phyloP scores from a whole-genome alignment of 1,284 basidiomycete species.

The Ganoderma leucocontextum region DNA sequence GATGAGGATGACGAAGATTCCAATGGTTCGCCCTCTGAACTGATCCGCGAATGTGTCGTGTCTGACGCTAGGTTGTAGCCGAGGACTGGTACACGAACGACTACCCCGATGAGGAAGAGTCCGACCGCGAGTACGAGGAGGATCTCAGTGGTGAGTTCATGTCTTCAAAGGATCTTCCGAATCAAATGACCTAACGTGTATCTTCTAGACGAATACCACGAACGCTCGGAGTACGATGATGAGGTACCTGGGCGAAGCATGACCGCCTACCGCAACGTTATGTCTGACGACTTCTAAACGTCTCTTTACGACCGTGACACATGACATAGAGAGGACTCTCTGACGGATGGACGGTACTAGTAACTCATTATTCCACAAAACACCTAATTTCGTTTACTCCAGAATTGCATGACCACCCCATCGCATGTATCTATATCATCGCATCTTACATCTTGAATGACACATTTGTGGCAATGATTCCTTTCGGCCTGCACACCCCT shows the following conservation, averaged over 20 bases:
- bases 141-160: slow-evolving; percentile 50
- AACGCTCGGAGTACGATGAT: slow-evolving; percentile 31
- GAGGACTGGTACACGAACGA: slow-evolving; percentile 86
- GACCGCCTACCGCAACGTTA: slow-evolving; percentile 23
- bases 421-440: slow-evolving; percentile 8
- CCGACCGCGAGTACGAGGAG: slow-evolving; percentile 44
- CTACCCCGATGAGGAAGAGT: slow-evolving; percentile 77
- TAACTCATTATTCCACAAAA: neutral
- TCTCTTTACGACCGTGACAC: neutral
- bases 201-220: slow-evolving; percentile 34
- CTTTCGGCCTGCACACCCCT: neutral
- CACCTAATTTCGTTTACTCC: neutral
- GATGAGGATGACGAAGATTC: slow-evolving; percentile 85
- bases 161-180: neutral
- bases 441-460: slow-evolving; percentile 1
- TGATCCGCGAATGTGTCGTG: slow-evolving; percentile 9
- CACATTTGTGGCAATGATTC: neutral
- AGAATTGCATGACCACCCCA: neutral
- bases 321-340: neutral
- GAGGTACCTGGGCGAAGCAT: slow-evolving; percentile 17
- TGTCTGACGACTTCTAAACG: slow-evolving; percentile 18
- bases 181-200: neutral
- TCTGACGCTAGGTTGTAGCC: slow-evolving; percentile 48
- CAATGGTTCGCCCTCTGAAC: slow-evolving; percentile 59
- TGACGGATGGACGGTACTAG: slow-evolving; percentile 9